Conservation (phyloP, 768 basidiomycete species). For the Lentinula edodes region DNA sequence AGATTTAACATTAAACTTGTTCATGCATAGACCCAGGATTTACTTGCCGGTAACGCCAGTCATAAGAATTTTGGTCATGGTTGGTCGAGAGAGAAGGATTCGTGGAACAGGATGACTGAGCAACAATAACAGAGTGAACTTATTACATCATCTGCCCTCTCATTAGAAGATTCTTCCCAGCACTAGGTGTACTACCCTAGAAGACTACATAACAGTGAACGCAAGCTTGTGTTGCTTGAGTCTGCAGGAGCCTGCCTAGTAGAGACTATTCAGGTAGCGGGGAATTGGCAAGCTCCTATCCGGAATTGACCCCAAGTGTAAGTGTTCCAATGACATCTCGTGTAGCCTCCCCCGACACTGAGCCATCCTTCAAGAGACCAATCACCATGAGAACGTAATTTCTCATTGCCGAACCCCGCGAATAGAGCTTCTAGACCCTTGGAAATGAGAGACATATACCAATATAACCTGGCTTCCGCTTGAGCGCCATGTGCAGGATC, state of each 20-base stretch:
- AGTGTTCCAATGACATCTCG: not conserved
- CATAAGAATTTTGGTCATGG: constrained; percentile 7
- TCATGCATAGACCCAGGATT: no score
- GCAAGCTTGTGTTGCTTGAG: no score
- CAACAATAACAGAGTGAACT: not conserved
- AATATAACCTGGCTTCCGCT: not conserved
- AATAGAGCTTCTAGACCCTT: not conserved
- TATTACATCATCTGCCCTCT: not conserved
- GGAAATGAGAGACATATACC: not conserved
- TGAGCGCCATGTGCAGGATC: not conserved
- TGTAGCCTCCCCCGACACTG: not conserved
- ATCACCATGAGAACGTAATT: not conserved
- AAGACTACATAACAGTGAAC: no score
- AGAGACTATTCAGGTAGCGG: no score
- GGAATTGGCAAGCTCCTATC: not conserved
- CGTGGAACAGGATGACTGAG: not conserved
- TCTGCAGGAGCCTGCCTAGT: no score
- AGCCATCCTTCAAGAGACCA: not conserved
- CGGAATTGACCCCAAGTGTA: not conserved
- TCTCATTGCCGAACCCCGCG: not conserved
- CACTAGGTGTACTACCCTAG: no score
- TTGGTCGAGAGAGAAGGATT: not conserved
- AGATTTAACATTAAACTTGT: no score
- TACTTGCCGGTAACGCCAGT: constrained; percentile 6
- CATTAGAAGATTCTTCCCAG: no score